A percentile compares a stretch with the other conserved stretches of the same genome.
phyloP scores from a whole-genome alignment of 805 yeast species.

The Myxozyma melibiosi region DNA sequence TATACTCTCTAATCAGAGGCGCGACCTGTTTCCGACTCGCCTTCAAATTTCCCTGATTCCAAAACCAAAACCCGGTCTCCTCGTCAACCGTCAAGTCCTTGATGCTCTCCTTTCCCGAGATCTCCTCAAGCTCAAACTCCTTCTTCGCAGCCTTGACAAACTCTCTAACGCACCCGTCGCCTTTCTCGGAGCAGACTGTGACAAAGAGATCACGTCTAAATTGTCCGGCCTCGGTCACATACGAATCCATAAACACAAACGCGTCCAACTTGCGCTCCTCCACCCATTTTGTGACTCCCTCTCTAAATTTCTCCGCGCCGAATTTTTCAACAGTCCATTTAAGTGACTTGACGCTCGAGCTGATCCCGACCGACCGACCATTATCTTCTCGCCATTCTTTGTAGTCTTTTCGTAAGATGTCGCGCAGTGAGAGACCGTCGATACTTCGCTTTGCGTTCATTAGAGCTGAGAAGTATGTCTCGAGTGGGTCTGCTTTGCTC shows the following conservation, averaged over 20 bases:
- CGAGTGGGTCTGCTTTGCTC: background rate
- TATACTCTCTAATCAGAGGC: slow-evolving; percentile 50
- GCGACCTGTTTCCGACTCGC: slow-evolving; percentile 89
- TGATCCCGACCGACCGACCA: slow-evolving; percentile 61
- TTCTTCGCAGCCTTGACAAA: slow-evolving; percentile 31
- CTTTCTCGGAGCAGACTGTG: slow-evolving; percentile 29
- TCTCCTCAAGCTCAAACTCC: slow-evolving; percentile 39
- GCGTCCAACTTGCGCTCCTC: slow-evolving; percentile 45
- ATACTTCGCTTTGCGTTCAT: slow-evolving; percentile 62
- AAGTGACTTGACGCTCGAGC: slow-evolving; percentile 69
- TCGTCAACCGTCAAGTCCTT: slow-evolving; percentile 25
- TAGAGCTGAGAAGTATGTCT: slow-evolving; percentile 41
- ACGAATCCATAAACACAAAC: slow-evolving; percentile 55
- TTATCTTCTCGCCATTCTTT: slow-evolving; percentile 59
- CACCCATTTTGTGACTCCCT: slow-evolving; percentile 41
- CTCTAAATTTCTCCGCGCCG: slow-evolving; percentile 35
- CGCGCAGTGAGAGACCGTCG: slow-evolving; percentile 58
- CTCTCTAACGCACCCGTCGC: slow-evolving; percentile 31
- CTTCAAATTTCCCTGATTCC: slow-evolving; percentile 54
- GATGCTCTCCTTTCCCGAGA: slow-evolving; percentile 14
- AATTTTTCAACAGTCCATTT: slow-evolving; percentile 50
- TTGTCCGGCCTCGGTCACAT: slow-evolving; percentile 37
- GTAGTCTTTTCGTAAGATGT: slow-evolving; percentile 79
- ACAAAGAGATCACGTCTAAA: slow-evolving; percentile 53
- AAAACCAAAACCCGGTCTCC: slow-evolving; percentile 32